Conservation (phyloP, 1,284 basidiomycete genomes). For the Apiotrichum brassicae region DNA sequence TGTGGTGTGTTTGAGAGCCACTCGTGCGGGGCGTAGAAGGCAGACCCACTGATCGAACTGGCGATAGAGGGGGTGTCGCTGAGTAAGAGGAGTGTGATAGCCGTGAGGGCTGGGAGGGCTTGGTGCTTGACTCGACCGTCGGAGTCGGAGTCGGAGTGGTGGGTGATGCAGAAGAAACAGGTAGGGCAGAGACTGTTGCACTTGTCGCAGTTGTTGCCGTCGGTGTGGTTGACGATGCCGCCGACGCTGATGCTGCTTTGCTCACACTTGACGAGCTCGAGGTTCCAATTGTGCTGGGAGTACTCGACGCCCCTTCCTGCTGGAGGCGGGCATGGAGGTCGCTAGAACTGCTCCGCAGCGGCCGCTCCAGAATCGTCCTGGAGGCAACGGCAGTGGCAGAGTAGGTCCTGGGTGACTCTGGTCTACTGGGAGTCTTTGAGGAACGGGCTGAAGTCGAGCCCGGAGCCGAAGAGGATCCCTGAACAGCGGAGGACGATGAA, state of each 20-base stretch:
- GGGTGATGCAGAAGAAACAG: neutral
- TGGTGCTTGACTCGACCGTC: no score
- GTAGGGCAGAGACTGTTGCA: no score
- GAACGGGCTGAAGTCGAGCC: neutral
- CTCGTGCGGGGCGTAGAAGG: slow-evolving; percentile 9
- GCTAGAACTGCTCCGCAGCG: slow-evolving; percentile 14
- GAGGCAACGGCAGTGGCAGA: neutral
- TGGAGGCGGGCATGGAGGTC: slow-evolving; percentile 12
- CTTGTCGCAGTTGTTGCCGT: neutral
- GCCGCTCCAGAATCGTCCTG: slow-evolving; percentile 5
- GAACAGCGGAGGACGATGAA: neutral
- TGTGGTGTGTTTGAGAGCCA: slow-evolving; percentile 1
- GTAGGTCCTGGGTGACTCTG: slow-evolving; percentile 1
- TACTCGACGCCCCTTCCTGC: slow-evolving; percentile 2
- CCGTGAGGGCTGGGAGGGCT: neutral
- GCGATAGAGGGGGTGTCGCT: slow-evolving; percentile 9
- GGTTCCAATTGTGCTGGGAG: neutral
- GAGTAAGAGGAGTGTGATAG: neutral
- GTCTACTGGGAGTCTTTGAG: neutral
- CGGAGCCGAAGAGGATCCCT: neutral
- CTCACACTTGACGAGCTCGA: neutral
- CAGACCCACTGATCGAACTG: slow-evolving; percentile 4
- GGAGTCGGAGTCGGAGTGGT: neutral
- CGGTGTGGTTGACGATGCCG: no score
- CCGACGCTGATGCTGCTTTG: neutral